Evolutionary conservation across 331 rosid species (phyloP).

Genomic region (Ulmus americana): DNA sequence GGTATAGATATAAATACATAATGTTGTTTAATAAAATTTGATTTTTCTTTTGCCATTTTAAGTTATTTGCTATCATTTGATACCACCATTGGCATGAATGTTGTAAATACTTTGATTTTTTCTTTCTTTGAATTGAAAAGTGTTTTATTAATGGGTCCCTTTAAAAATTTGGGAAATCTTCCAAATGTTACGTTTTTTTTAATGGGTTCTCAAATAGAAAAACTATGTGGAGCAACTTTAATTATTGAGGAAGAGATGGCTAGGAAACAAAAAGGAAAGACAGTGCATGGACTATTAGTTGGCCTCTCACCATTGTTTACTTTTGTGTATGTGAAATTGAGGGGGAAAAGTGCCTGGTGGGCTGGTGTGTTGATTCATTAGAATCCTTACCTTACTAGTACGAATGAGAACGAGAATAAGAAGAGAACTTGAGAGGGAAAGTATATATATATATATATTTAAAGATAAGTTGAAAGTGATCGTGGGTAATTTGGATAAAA

Average conservation of each 20-base stretch:
- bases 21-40: slow-evolving; percentile 5
- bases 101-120: too few relatives aligned
- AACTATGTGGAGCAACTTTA: not conserved
- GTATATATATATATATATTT: too few relatives aligned
- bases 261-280: not conserved
- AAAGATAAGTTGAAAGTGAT: too few relatives aligned
- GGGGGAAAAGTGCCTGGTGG: too few relatives aligned
- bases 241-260: not conserved
- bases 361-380: too few relatives aligned
- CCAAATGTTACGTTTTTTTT: not conserved
- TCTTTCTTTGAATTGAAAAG: not conserved
- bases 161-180: not conserved
- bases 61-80: not conserved
- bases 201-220: not conserved
- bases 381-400: too few relatives aligned
- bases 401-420: too few relatives aligned
- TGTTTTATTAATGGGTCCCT: not conserved
- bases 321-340: too few relatives aligned
- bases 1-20: slow-evolving; percentile 5
- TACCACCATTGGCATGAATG: too few relatives aligned
- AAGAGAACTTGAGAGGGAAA: too few relatives aligned
- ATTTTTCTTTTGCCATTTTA: too few relatives aligned
- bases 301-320: not conserved
- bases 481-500: too few relatives aligned
- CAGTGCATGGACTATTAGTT: not conserved